Base-by-base conservation (phyloP, 768 basidiomycete species). In the Hebeloma cylindrosporum region DNA sequence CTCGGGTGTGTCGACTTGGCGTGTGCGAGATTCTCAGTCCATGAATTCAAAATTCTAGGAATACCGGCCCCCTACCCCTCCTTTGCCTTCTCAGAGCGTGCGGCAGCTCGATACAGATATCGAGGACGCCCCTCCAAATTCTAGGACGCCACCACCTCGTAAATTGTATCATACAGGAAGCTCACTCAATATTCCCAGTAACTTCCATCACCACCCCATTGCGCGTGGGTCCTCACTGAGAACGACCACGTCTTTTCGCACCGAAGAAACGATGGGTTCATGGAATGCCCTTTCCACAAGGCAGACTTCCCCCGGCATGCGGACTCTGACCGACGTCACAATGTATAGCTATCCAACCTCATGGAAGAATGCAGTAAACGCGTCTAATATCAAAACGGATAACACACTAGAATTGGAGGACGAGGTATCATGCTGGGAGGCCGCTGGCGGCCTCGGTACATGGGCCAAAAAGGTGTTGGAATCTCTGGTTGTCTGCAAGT, bases 31-130 rank as follows among this genome's bases (percentile, higher is more conserved):
- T 21, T 33, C 30, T 44, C 11, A 27, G 20, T 31, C 13, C 4
- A 21, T 30, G 21, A 23, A 17, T 23, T 17, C 23, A 14, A n/a
- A n/a, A 55, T 11, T 37, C 3, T 43, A 79, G 79, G 60, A 68
- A 25, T 81, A 78, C 58, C 72, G 79, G n/a, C 78, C 79, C 32
- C 79, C 79, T 4, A 81, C 79, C 1, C 79, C 79, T 2, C 79
- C 79, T 20, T 60, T 79, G 18, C 71, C 68, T 14, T 60, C 63
- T 22, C 63, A 65, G 33, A 68, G 66, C 53, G 67, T 65, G 56
- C 39, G 25, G 40, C n/a, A 22, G 20, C 31, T 7, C 14, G 4
- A 16, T 29, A 10, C n/a, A 14, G 10, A 11, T 36, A 6, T 31
- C 48, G n/a, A n/a, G n/a, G n/a, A n/a, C n/a, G n/a, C n/a, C n/a